A percentile compares a stretch with the other conserved stretches of the same genome.
Conservation (phyloP, 176 grass and related monocot species). For the Poa pratensis region DNA sequence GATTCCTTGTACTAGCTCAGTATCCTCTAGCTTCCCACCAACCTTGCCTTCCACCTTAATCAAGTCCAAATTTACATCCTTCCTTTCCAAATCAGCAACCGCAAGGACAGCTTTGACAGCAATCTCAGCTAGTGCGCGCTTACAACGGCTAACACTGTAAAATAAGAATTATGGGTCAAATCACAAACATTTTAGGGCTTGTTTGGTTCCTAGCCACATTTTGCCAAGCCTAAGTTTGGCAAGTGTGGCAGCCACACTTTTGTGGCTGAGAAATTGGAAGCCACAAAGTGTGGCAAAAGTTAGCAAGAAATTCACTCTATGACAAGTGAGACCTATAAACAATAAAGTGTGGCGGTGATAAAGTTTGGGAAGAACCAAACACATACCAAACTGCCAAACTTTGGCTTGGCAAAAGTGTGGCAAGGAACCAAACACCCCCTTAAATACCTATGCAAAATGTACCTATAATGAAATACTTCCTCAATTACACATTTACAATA, state of each 20-base stretch:
- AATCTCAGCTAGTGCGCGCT: conserved; percentile 71
- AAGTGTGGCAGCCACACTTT: no score
- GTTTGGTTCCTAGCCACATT: no score
- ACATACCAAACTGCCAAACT: no score
- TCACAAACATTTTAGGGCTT: conserved; percentile 16
- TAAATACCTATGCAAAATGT: neutral
- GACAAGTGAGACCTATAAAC: no score
- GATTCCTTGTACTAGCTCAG: conserved; percentile 89
- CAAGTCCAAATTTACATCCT: conserved; percentile 95
- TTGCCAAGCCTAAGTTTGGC: no score
- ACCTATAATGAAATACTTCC: neutral
- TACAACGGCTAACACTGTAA: conserved; percentile 86
- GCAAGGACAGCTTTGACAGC: conserved; percentile 95
- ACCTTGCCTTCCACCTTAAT: conserved; percentile 99
- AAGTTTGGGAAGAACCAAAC: no score
- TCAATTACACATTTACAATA: neutral
- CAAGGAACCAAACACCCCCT: no score
- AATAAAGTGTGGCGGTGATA: no score
- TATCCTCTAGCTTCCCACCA: conserved; percentile 94
- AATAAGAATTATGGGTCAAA: conserved; percentile 22
- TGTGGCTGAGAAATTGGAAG: no score
- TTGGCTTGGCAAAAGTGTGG: no score
- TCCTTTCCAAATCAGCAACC: conserved; percentile 95
- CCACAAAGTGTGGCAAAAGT: no score
- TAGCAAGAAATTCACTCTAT: no score